Conservation (phyloP, 352 stramenopile genomes). For the Phytopythium mirpurense region DNA sequence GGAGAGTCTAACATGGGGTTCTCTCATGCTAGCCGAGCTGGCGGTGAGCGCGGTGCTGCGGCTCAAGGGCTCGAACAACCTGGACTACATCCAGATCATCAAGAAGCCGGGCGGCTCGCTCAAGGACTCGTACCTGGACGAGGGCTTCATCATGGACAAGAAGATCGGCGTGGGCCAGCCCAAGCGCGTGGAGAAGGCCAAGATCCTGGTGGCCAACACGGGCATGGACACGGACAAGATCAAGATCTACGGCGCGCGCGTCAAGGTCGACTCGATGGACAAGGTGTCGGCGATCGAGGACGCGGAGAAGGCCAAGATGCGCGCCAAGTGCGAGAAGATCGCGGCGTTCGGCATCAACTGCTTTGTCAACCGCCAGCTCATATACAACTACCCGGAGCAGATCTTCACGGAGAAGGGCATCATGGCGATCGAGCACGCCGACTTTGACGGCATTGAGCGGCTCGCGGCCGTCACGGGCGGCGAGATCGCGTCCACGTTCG, state of each 20-base stretch:
- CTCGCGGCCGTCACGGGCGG: constrained; percentile 94
- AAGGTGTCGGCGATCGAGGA: constrained; percentile 99
- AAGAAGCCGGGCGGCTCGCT: constrained; percentile 97
- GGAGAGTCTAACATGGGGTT: too few relatives aligned
- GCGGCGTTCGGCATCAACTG: constrained; percentile 98
- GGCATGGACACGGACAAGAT: constrained; percentile 99
- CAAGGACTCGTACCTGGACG: constrained; percentile 97
- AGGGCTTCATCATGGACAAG: constrained; percentile 98
- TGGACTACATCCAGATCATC: constrained; percentile 99
- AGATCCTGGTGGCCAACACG: constrained; percentile 99
- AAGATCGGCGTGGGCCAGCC: constrained; percentile 94
- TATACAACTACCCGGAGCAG: constrained; percentile 99
- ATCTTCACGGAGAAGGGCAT: constrained; percentile 98
- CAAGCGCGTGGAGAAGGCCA: constrained; percentile 96
- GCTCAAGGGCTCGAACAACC: constrained; percentile 92
- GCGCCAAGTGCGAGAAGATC: constrained; percentile 98
- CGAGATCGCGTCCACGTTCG: constrained; percentile 97
- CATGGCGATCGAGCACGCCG: constrained; percentile 99
- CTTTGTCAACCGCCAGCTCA: constrained; percentile 99
- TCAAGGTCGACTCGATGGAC: constrained; percentile 98
- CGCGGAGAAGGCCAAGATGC: constrained; percentile 98
- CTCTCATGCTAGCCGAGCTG: constrained; percentile 55
- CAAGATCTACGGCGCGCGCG: constrained; percentile 98
- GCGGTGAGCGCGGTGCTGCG: constrained; percentile 96
- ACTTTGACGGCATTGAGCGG: constrained; percentile 99